Conservation (phyloP, 2,329 filamentous ascomycete species). For the Phaeosphaeriaceae sp. region DNA sequence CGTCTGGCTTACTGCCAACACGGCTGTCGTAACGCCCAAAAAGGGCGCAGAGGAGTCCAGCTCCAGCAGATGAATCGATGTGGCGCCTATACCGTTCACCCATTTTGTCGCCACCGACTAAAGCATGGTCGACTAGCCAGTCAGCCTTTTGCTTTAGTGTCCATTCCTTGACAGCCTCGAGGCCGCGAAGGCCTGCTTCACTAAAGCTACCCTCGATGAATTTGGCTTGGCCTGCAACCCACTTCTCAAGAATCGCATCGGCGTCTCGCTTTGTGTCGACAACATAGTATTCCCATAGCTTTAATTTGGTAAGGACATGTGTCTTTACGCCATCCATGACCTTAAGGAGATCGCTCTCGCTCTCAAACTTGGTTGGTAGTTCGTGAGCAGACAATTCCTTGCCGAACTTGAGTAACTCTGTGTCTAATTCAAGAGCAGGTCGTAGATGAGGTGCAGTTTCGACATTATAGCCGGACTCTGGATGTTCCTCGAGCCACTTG, state of each 20-base stretch:
- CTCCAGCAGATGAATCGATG: conserved; percentile 72
- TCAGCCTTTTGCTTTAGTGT: conserved; percentile 65
- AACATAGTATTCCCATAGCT: conserved; percentile 93
- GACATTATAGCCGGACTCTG: conserved; percentile 94
- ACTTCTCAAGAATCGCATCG: conserved; percentile 72
- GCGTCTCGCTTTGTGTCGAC: conserved; percentile 78
- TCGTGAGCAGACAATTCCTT: conserved; percentile 69
- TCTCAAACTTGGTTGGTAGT: conserved; percentile 76
- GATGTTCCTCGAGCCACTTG: conserved; percentile 91
- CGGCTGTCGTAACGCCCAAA: conserved; percentile 70
- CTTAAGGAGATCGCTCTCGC: conserved; percentile 72
- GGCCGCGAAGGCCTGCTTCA: conserved; percentile 55
- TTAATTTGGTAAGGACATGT: conserved; percentile 76
- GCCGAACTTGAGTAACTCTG: conserved; percentile 70
- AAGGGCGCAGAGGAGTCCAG: conserved; percentile 70
- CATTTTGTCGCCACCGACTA: conserved; percentile 74
- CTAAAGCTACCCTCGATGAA: conserved; percentile 62
- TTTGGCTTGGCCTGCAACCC: conserved; percentile 67
- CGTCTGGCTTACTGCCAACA: conserved; percentile 58
- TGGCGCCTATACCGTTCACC: conserved; percentile 78
- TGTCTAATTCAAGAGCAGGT: conserved; percentile 76
- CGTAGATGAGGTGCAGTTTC: conserved; percentile 79
- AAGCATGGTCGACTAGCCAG: conserved; percentile 71
- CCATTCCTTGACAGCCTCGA: conserved; percentile 62
- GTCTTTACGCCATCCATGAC: conserved; percentile 87